A percentile compares a stretch with the other conserved stretches of the same genome.
phyloP scores from a whole-genome alignment of 83 land plant genomes.

The Picea mariana region DNA sequence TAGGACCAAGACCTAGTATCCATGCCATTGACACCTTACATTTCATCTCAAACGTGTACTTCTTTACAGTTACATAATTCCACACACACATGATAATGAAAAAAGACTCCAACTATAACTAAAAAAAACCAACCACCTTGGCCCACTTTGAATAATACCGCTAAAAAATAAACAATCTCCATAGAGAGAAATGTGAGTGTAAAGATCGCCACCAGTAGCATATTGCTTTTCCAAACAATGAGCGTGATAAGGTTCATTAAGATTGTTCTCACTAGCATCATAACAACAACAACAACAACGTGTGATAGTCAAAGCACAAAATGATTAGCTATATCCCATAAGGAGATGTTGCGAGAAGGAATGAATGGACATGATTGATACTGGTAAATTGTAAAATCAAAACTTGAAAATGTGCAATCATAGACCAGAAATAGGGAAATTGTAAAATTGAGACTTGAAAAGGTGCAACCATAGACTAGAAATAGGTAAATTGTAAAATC shows the following conservation, averaged over 20 bases:
- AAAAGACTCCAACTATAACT: slow-evolving; percentile 59
- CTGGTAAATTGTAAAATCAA: background rate
- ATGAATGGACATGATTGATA: background rate
- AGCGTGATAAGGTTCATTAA: slow-evolving; percentile 69
- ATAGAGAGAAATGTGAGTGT: slow-evolving; percentile 44
- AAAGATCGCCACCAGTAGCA: slow-evolving; percentile 54
- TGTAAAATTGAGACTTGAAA: too few relatives aligned
- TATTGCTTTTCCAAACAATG: slow-evolving; percentile 64
- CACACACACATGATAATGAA: slow-evolving; percentile 70
- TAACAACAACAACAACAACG: slow-evolving; percentile 63
- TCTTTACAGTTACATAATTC: slow-evolving; percentile 73
- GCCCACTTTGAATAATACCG: slow-evolving; percentile 58
- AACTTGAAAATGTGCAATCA: background rate
- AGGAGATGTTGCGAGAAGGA: background rate
- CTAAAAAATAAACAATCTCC: slow-evolving; percentile 57
- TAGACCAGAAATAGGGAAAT: too few relatives aligned
- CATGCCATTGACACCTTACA: slow-evolving; percentile 69
- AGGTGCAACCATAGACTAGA: too few relatives aligned
- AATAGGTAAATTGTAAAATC: too few relatives aligned
- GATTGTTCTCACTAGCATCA: slow-evolving; percentile 70
- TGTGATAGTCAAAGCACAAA: too few relatives aligned
- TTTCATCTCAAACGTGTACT: slow-evolving; percentile 71
- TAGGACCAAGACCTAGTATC: slow-evolving; percentile 77
- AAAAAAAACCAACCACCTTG: slow-evolving; percentile 82
- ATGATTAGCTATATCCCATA: background rate